Conservation (phyloP, 768 basidiomycete species). For the Lactarius hatsudake region DNA sequence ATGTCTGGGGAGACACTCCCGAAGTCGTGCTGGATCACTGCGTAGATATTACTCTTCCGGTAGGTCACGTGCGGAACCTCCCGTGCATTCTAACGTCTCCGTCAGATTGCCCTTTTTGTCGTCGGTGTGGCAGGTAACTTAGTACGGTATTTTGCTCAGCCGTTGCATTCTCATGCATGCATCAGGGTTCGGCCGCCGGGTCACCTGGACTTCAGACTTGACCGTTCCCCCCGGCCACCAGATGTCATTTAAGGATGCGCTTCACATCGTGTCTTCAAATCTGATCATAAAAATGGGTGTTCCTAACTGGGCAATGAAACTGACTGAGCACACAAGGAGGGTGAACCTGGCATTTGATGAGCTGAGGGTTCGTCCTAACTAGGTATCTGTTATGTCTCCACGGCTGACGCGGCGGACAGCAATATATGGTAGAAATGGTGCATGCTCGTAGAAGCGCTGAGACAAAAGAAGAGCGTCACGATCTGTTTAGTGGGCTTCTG, state of each 20-base stretch:
- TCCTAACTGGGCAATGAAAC: slow-evolving; percentile 41
- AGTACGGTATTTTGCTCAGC: slow-evolving; percentile 23
- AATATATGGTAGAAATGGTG: slow-evolving; percentile 35
- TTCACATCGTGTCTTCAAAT: slow-evolving; percentile 43
- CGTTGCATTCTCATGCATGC: background rate
- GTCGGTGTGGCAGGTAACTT: slow-evolving; percentile 47
- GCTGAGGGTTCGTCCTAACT: slow-evolving; percentile 36
- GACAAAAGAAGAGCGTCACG: slow-evolving; percentile 27
- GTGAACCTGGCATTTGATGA: slow-evolving; percentile 43
- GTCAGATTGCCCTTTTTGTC: slow-evolving; percentile 53
- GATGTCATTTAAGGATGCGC: slow-evolving; percentile 48
- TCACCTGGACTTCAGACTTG: slow-evolving; percentile 49
- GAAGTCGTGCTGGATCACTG: slow-evolving; percentile 45
- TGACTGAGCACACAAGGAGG: slow-evolving; percentile 36
- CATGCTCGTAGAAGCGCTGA: slow-evolving; percentile 18
- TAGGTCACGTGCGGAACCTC: slow-evolving; percentile 29
- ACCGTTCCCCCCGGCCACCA: slow-evolving; percentile 42
- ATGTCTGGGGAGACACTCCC: slow-evolving; percentile 46
- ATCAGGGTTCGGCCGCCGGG: slow-evolving; percentile 46
- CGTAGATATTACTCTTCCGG: slow-evolving; percentile 53
- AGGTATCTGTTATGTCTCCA: background rate
- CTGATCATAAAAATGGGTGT: slow-evolving; percentile 39
- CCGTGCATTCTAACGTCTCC: background rate
- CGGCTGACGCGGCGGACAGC: slow-evolving; percentile 6
- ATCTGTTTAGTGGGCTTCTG: slow-evolving; percentile 32